Percentiles rank a stretch among this genome's conserved stretches.
These are phyloP conservation scores for Theileria annulata DNA, from an alignment of 169 alveolate species.

Conservation along the genomic window DNA sequence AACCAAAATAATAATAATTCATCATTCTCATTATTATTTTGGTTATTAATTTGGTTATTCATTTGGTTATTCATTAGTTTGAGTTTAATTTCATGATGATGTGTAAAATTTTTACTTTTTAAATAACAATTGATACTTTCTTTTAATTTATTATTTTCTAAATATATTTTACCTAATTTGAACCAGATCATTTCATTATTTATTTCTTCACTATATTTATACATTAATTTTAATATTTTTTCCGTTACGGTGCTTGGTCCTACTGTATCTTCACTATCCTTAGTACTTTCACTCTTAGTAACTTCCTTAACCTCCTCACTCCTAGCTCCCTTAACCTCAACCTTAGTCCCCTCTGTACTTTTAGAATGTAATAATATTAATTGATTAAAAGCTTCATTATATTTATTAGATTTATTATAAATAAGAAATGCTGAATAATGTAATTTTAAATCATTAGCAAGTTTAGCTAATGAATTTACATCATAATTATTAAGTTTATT, in stretches of 20 bases:
- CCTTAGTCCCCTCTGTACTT: neutral
- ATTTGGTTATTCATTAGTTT: slow-evolving; percentile 71
- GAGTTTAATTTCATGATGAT: slow-evolving; percentile 72
- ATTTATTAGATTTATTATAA: slow-evolving; percentile 24
- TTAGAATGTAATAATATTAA: slow-evolving; percentile 36
- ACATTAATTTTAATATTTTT: slow-evolving; percentile 32
- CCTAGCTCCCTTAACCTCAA: slow-evolving; percentile 76
- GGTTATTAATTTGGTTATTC: slow-evolving; percentile 70
- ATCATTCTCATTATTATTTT: slow-evolving; percentile 26
- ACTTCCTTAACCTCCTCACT: slow-evolving; percentile 87
- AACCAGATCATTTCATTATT: slow-evolving; percentile 90
- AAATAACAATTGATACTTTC: slow-evolving; percentile 95
- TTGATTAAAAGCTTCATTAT: slow-evolving; percentile 46
- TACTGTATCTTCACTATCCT: neutral
- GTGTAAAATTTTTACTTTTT: slow-evolving; percentile 89
- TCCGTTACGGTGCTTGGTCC: too few relatives aligned
- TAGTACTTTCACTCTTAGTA: slow-evolving; percentile 79
- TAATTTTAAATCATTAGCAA: slow-evolving; percentile 31
- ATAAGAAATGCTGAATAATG: slow-evolving; percentile 31
- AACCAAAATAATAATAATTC: slow-evolving; percentile 45
- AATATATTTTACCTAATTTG: slow-evolving; percentile 93
- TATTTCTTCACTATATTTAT: slow-evolving; percentile 72
- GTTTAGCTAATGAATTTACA: slow-evolving; percentile 47
- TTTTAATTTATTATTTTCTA: slow-evolving; percentile 80
- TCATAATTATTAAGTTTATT: slow-evolving; percentile 56